Evolutionary conservation across 495 filamentous ascomycete genomes (phyloP).

Genomic region (Annulohypoxylon nitens): DNA sequence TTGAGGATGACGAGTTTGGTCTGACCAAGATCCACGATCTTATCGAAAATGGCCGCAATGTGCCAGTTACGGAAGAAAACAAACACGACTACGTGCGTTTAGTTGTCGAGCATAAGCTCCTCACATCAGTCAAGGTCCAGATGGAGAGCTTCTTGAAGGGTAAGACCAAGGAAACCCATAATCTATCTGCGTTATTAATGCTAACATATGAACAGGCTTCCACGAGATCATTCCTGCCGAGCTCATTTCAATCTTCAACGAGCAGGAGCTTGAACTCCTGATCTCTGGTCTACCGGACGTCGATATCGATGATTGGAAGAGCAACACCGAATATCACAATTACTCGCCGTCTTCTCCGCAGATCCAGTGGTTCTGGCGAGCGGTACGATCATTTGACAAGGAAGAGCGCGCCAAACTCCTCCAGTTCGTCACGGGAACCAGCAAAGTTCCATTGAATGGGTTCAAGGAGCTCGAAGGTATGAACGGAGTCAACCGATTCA

Average conservation of each 20-base stretch:
- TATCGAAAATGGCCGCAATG: slow-evolving; percentile 86
- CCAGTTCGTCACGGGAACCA: slow-evolving; percentile 98
- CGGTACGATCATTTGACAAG: slow-evolving; percentile 97
- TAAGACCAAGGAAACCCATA: slow-evolving; percentile 54
- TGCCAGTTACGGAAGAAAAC: slow-evolving; percentile 96
- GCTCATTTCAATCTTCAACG: slow-evolving; percentile 97
- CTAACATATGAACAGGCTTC: slow-evolving; percentile 73
- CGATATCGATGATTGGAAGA: slow-evolving; percentile 99
- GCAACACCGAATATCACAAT: slow-evolving; percentile 98
- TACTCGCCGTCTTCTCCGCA: slow-evolving; percentile 94
- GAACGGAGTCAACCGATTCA: slow-evolving; percentile 98
- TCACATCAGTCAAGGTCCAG: slow-evolving; percentile 91
- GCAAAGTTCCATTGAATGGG: slow-evolving; percentile 97
- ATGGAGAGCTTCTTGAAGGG: slow-evolving; percentile 95
- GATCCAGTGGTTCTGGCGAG: slow-evolving; percentile 99
- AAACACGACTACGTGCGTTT: slow-evolving; percentile 97
- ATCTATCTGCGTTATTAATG: slow-evolving; percentile 1
- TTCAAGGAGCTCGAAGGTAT: slow-evolving; percentile 99
- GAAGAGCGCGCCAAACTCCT: slow-evolving; percentile 97
- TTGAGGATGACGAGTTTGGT: slow-evolving; percentile 93
- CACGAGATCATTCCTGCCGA: slow-evolving; percentile 97
- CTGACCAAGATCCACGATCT: slow-evolving; percentile 89
- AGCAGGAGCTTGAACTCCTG: slow-evolving; percentile 95
- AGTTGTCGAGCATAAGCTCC: slow-evolving; percentile 93
- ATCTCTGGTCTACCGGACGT: slow-evolving; percentile 98